Conservation (phyloP, 164 flowering plant genomes). For the Vitis riparia region DNA sequence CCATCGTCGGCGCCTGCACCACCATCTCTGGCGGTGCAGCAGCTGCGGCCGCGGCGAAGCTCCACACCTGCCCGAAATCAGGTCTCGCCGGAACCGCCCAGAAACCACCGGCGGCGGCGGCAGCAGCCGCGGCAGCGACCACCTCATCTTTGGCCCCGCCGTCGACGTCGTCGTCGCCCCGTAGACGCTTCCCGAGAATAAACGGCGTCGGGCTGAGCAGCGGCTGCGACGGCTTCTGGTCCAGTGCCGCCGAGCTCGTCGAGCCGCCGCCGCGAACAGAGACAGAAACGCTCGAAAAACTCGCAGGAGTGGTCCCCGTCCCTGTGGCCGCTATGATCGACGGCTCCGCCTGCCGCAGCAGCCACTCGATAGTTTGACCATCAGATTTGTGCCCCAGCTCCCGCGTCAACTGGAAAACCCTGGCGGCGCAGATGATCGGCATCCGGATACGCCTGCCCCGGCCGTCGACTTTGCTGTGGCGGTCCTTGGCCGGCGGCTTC, state of each 20-base stretch:
- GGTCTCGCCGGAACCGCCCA: conserved; percentile 87
- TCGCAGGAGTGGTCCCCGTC: conserved; percentile 82
- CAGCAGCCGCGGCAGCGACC: conserved; percentile 1
- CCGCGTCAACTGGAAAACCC: conserved; percentile 82
- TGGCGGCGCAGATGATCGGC: conserved; percentile 90
- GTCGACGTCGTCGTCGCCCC: conserved; percentile 49
- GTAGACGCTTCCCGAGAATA: conserved; percentile 73
- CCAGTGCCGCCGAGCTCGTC: conserved; percentile 26
- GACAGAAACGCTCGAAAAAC: conserved; percentile 66
- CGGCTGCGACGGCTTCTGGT: conserved; percentile 40
- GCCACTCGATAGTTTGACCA: conserved; percentile 95
- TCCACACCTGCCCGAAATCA: conserved; percentile 83
- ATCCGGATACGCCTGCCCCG: conserved; percentile 84
- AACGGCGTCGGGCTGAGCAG: conserved; percentile 55
- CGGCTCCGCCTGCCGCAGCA: conserved; percentile 91
- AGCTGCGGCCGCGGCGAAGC: conserved; percentile 60
- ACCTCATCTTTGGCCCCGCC: conserved; percentile 5
- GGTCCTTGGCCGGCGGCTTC: conserved; percentile 84
- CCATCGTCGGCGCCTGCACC: conserved; percentile 27
- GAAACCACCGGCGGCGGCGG: conserved; percentile 46
- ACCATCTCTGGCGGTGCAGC: conserved; percentile 50
- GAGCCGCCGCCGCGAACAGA: conserved; percentile 40
- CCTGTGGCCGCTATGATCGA: conserved; percentile 95
- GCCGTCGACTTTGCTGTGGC: conserved; percentile 92
- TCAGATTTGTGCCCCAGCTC: conserved; percentile 90